Percentiles rank a stretch among this genome's conserved stretches.
These are phyloP conservation scores for Xylaria acuta DNA, from an alignment of 495 filamentous ascomycete species.

Conservation along the genomic window DNA sequence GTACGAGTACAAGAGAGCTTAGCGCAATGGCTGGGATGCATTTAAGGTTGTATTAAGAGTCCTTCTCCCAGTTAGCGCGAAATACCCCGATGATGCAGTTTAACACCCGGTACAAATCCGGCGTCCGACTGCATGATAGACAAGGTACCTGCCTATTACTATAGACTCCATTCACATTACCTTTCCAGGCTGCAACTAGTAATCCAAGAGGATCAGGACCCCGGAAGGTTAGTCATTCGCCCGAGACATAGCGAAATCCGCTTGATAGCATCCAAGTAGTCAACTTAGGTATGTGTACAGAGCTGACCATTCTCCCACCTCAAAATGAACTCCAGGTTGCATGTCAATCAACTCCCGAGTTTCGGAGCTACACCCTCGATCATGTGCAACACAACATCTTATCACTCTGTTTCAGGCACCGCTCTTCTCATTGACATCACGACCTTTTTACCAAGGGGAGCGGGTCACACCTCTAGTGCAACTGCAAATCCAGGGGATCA, in stretches of 20 bases:
- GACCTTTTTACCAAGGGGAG: background rate
- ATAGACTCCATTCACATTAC: background rate
- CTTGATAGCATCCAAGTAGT: background rate
- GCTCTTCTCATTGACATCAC: background rate
- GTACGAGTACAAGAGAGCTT: background rate
- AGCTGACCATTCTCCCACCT: background rate
- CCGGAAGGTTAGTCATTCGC: background rate
- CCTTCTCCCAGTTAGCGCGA: background rate
- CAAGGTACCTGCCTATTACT: background rate
- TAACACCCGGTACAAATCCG: background rate
- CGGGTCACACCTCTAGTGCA: background rate
- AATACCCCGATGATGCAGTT: background rate
- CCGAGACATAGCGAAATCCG: background rate
- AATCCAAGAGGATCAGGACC: background rate
- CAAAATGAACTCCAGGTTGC: background rate
- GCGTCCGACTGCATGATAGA: background rate
- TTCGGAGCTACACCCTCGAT: background rate
- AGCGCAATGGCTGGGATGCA: background rate
- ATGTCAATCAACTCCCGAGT: background rate
- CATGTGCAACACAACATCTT: conserved; percentile 1
- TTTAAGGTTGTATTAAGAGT: no score
- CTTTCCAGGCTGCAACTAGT: background rate
- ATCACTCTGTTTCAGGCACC: background rate
- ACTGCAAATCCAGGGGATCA: background rate
- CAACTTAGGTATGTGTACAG: background rate